phyloP scores from a whole-genome alignment of 2,329 filamentous ascomycete species.

The Ophiostoma montium region DNA sequence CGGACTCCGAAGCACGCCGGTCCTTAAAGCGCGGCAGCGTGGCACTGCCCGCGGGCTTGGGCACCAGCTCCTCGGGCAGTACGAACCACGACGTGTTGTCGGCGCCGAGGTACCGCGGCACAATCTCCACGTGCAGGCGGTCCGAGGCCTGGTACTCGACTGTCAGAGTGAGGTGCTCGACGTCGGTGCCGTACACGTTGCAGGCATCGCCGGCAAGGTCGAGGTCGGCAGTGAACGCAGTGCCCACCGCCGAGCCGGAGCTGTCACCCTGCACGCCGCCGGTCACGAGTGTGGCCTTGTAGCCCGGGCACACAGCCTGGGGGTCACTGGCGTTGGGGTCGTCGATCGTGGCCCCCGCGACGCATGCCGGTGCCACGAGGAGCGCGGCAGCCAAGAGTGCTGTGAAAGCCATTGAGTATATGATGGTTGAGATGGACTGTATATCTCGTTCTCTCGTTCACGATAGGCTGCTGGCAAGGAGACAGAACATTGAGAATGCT shows the following conservation, averaged over 20 bases:
- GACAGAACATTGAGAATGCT: too few relatives aligned
- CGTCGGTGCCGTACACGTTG: constrained; percentile 65
- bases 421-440: too few relatives aligned
- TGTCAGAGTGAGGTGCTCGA: constrained; percentile 49
- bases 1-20: not conserved
- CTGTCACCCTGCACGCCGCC: not conserved
- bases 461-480: not conserved
- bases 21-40: not conserved
- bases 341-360: constrained; percentile 24
- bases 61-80: constrained; percentile 48
- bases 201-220: constrained; percentile 55
- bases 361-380: not conserved
- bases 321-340: constrained; percentile 50
- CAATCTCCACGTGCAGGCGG: constrained; percentile 56
- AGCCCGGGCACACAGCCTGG: constrained; percentile 54
- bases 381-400: not conserved
- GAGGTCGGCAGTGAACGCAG: constrained; percentile 52
- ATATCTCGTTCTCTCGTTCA: too few relatives aligned
- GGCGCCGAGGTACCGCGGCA: constrained; percentile 44
- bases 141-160: constrained; percentile 38
- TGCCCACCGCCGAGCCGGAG: not conserved
- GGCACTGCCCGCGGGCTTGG: constrained; percentile 29
- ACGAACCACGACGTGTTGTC: constrained; percentile 54
- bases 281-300: constrained; percentile 47
- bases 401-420: not conserved